Base-by-base conservation (phyloP, 768 basidiomycete species). In the Lepiota venenata region DNA sequence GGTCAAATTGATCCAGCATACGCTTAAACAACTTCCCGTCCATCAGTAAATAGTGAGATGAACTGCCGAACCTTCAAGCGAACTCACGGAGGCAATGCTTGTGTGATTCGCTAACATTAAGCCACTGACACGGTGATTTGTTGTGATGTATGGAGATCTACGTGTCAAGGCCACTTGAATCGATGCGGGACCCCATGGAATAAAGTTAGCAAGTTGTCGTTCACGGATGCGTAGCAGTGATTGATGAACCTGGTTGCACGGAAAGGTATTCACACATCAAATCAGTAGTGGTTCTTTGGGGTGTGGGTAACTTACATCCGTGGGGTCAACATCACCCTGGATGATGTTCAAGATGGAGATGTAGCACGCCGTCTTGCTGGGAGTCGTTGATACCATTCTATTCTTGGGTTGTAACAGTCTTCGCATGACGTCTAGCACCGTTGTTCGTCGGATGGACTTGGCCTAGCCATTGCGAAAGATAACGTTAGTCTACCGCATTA, bases 51-150 rank as follows among this genome's bases (percentile, higher is more conserved):
- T 15, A 36, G 11, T 35, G 20, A 6, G 42, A 48, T 46, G 51
- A 61, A 44, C 49, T 15, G 46, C 20, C 35, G 39, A 38, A 18
- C 6, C 8, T 10, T n/a, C 10, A 43, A 51, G 42, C 7, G n/a
- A 8, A 79, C 88, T 38, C 61, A 95, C 91, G 32, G 93, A 94
- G 22, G 93, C 93, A 56, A 99, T 93, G 62, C 93, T 94, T n/a
- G 97, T 99, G 68, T 99, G 97, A 63, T 99, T 99, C 9, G 95
- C 97, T 47, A 99, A 81, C 97, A 99, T 98, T 47, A 99, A 78
- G 0, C 96, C 96, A 67, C 95, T 98, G 52, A 98, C 95, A 11
- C 95, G 88, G 69, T 99, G 94, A 63, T 87, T 90, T 37, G 90
- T 85, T 4, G 84, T 78, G 50, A 97, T 74, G 64, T 96, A 96